A percentile compares a stretch with the other conserved stretches of the same genome.
phyloP scores from a whole-genome alignment of 768 basidiomycete genomes.

The Mycena alexandri region DNA sequence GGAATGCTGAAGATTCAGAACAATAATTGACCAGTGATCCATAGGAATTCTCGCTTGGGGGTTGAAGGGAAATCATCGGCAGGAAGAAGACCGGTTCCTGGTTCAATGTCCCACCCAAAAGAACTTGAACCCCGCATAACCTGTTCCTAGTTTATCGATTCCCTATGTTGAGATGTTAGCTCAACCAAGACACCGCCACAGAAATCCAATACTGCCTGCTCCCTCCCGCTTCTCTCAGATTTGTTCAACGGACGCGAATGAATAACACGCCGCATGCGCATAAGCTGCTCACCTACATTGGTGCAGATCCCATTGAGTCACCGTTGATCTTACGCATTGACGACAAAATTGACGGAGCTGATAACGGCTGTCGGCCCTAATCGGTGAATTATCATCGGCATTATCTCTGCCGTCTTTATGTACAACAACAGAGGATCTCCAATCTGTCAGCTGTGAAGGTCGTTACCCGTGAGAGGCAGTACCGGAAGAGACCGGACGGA shows the following conservation, averaged over 20 bases:
- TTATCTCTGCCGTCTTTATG: too few species aligned
- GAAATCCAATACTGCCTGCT: background rate
- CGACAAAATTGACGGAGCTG: background rate
- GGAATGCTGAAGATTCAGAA: background rate
- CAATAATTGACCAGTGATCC: background rate
- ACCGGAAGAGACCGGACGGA: too few species aligned
- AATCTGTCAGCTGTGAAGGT: too few species aligned
- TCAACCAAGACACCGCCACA: background rate
- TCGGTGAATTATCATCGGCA: too few species aligned
- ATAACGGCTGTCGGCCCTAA: too few species aligned
- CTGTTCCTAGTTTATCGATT: background rate
- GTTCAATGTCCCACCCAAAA: too few species aligned
- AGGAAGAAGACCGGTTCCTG: too few species aligned
- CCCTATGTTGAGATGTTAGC: background rate
- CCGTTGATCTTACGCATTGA: background rate
- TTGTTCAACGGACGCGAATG: too few species aligned
- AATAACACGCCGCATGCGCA: background rate
- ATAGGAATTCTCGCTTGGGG: too few species aligned
- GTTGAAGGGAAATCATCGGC: too few species aligned
- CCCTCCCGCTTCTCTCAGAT: background rate
- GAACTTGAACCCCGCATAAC: background rate
- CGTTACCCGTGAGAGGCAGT: too few species aligned
- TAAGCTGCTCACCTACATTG: background rate
- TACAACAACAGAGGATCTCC: too few species aligned
- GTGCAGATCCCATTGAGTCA: constrained; percentile 1